Base-by-base conservation (phyloP, 192 early-diverging fungal species). In the Geranomyces variabilis region DNA sequence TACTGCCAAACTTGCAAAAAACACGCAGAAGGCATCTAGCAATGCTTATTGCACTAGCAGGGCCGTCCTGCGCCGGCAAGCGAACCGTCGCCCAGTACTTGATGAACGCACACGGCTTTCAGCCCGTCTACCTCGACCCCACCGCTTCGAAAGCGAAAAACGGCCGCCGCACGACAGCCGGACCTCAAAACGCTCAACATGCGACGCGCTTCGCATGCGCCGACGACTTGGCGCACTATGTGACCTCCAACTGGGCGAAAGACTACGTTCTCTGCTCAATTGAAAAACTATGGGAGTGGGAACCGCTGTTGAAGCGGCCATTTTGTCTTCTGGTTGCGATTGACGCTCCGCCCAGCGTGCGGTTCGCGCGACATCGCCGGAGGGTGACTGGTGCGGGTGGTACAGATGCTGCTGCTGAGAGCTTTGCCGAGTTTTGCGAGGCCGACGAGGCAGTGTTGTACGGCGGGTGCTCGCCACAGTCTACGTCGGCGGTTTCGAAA, bases 321-420 rank as follows among this genome's bases (percentile, higher is more conserved):
- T 87, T 96, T 80, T 88, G 95, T 34, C 78, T 97, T 9, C 73
- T 96, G 10, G 83, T 96, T 0, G 86, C 90, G n/a, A 83, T 99
- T 6, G 91, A 96, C 57, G 92, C 93, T n/a, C 91, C 93, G 0
- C 73, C 88, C 28, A 77, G 75, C 29, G 74, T 89, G 22, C 89
- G 95, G 33, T 93, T 90, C 76, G 74, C 71, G 59, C 33, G 77
- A 30, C 51, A n/a, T 34, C 58, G 47, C 62, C 33, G 43, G 13
- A 24, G 19, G 62, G 49, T 44, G 43, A 66, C 30, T 10, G 43
- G 60, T 41, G 58, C 31, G 10, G 72, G 76, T 31, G 8, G 29
- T 7, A 4, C 26, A 3, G 4, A 4, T n/a, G 58, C 17, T 34
- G 17, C 17, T 60, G 28, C 2, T 33, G 59, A 59, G n/a, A 45